phyloP scores from a whole-genome alignment of 2,329 filamentous ascomycete genomes.

The Ceratocystis cubensis region DNA sequence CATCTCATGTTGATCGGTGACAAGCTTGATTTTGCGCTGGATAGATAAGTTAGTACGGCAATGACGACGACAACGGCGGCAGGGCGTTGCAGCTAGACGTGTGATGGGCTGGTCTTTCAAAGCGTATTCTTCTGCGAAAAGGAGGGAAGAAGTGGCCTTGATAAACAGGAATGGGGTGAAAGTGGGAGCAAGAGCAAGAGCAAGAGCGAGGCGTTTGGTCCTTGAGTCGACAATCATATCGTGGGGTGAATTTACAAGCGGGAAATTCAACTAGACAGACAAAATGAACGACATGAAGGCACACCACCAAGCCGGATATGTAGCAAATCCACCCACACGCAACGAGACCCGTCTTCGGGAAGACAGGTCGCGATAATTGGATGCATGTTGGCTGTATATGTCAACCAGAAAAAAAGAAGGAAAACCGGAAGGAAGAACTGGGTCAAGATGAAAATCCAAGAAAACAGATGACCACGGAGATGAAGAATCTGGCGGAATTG shows the following conservation, averaged over 20 bases:
- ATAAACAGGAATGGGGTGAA: not conserved
- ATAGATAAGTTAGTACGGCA: conserved; percentile 27
- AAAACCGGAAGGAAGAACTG: not conserved
- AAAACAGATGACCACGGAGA: not conserved
- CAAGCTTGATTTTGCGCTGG: conserved; percentile 81
- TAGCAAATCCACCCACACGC: too few species aligned
- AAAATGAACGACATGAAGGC: too few species aligned
- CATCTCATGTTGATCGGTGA: conserved; percentile 85
- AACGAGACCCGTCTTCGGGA: too few species aligned
- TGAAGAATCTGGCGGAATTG: not conserved
- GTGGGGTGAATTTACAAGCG: not conserved
- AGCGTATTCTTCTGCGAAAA: not conserved
- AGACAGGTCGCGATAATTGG: too few species aligned
- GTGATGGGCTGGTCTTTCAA: not conserved
- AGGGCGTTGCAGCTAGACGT: not conserved
- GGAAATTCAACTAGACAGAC: too few species aligned
- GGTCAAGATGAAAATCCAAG: not conserved
- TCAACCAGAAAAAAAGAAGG: not conserved
- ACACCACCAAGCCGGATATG: too few species aligned
- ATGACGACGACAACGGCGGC: too few species aligned
- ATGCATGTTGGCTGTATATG: too few species aligned
- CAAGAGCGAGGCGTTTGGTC: not conserved
- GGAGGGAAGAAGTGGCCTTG: not conserved
- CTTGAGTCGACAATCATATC: not conserved
- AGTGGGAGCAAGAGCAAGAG: not conserved